Percentiles rank a stretch among this genome's conserved stretches.
Conservation (phyloP, 495 filamentous ascomycete genomes). For the Talaromyces borbonicus region DNA sequence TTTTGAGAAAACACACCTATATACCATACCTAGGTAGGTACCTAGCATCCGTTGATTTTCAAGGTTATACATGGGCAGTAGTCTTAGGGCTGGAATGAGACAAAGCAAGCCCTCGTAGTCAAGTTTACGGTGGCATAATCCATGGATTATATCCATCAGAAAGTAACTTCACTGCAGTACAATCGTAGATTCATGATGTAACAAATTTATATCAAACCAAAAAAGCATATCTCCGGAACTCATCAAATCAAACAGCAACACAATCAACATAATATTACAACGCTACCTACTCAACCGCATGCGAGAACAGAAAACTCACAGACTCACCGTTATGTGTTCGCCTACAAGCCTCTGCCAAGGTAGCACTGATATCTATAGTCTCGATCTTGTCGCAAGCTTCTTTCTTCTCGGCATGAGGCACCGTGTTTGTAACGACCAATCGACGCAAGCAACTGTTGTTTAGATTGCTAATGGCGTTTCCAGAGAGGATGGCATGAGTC, state of each 20-base stretch:
- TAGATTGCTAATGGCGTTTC: constrained; percentile 81
- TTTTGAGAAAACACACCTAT: too few species aligned
- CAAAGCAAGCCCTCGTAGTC: too few species aligned
- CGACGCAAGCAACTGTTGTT: constrained; percentile 69
- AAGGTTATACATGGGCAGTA: too few species aligned
- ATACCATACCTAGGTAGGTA: too few species aligned
- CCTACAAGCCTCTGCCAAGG: constrained; percentile 57
- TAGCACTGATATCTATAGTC: constrained; percentile 90
- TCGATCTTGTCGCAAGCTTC: constrained; percentile 65
- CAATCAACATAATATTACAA: constrained; percentile 1
- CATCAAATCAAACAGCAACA: constrained; percentile 1
- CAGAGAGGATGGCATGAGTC: constrained; percentile 89
- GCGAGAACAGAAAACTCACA: constrained; percentile 89
- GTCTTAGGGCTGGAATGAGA: too few species aligned
- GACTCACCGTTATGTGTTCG: constrained; percentile 95
- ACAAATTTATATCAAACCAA: background rate
- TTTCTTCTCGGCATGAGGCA: constrained; percentile 76
- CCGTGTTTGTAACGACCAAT: constrained; percentile 95
- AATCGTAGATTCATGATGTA: too few species aligned
- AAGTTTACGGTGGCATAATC: too few species aligned
- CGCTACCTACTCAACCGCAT: constrained; percentile 45
- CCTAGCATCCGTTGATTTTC: too few species aligned
- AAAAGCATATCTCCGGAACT: background rate
- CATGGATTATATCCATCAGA: too few species aligned
- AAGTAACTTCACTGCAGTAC: too few species aligned